phyloP scores from a whole-genome alignment of 148 eudicot genomes.

The Silene latifolia region DNA sequence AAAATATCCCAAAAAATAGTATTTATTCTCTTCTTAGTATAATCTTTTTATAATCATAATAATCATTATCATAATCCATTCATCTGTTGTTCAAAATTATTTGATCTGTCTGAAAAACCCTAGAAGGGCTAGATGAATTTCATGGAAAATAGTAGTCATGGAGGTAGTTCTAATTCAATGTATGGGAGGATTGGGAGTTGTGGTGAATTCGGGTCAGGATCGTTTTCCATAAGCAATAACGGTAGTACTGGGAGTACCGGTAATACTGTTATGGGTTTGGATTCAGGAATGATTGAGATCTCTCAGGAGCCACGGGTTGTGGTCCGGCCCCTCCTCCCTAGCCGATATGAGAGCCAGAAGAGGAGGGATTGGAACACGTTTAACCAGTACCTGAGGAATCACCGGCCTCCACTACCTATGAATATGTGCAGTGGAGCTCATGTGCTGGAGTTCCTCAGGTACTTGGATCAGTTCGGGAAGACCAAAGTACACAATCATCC shows the following conservation, averaged over 20 bases:
- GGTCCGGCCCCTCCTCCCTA: not conserved
- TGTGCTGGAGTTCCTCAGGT: constrained; percentile 50
- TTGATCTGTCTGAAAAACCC: not conserved
- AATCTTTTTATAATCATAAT: not conserved
- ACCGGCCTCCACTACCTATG: constrained; percentile 42
- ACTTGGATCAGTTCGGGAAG: constrained; percentile 50
- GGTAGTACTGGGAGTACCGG: not conserved
- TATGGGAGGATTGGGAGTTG: not conserved
- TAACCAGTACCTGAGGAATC: constrained; percentile 44
- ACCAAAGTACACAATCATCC: constrained; percentile 45
- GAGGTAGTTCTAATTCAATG: not conserved
- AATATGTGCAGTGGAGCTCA: constrained; percentile 45
- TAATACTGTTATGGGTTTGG: not conserved
- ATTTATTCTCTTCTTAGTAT: not conserved
- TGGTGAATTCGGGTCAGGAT: not conserved
- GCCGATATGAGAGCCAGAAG: constrained; percentile 50
- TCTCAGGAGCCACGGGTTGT: not conserved
- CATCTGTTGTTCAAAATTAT: too few species aligned
- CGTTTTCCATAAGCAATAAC: not conserved
- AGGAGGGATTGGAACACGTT: constrained; percentile 54
- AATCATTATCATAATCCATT: not conserved
- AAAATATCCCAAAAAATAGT: not conserved
- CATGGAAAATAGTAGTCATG: not conserved
- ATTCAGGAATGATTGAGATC: not conserved
- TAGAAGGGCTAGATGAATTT: not conserved